A percentile compares a stretch with the other conserved stretches of the same genome.
phyloP scores from a whole-genome alignment of 805 yeast species.

The Torulaspora gathmanii region DNA sequence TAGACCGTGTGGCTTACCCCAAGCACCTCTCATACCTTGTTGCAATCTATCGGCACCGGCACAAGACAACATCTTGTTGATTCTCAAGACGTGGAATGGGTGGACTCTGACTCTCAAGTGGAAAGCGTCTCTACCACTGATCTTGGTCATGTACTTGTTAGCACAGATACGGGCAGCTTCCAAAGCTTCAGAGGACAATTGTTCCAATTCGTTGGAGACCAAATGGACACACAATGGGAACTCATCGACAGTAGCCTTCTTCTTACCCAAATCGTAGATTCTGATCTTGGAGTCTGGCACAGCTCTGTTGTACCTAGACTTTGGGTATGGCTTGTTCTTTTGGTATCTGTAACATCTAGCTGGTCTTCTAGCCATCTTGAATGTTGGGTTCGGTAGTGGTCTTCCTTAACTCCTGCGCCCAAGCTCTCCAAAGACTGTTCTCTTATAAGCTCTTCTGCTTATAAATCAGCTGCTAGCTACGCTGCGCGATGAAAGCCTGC shows the following conservation, averaged over 20 bases:
- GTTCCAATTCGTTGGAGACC: constrained; percentile 99
- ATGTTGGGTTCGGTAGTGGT: constrained; percentile 12
- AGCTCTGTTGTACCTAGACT: constrained; percentile 99
- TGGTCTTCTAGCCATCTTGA: constrained; percentile 99
- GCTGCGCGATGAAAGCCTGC: background rate
- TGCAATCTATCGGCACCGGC: constrained; percentile 99
- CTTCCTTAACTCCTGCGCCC: background rate
- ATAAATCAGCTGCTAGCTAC: background rate
- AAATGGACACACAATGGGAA: constrained; percentile 99
- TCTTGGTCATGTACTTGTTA: constrained; percentile 97
- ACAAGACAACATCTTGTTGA: constrained; percentile 99
- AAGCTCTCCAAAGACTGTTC: background rate
- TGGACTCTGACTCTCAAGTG: constrained; percentile 99
- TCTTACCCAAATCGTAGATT: constrained; percentile 98
- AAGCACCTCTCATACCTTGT: constrained; percentile 99
- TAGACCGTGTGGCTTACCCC: constrained; percentile 99
- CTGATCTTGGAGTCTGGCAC: constrained; percentile 99
- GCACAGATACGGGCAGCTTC: constrained; percentile 99
- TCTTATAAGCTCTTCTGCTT: constrained; percentile 3
- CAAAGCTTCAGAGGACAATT: constrained; percentile 98
- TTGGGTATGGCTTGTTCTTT: constrained; percentile 99
- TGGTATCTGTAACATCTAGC: constrained; percentile 99
- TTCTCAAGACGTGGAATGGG: constrained; percentile 99
- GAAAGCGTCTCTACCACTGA: constrained; percentile 99
- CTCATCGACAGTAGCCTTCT: constrained; percentile 99